Evolutionary conservation across 345 rosid genomes (phyloP), one percentile per base, ranked within the genome.

Genomic region (Eucalyptus grandis): DNA sequence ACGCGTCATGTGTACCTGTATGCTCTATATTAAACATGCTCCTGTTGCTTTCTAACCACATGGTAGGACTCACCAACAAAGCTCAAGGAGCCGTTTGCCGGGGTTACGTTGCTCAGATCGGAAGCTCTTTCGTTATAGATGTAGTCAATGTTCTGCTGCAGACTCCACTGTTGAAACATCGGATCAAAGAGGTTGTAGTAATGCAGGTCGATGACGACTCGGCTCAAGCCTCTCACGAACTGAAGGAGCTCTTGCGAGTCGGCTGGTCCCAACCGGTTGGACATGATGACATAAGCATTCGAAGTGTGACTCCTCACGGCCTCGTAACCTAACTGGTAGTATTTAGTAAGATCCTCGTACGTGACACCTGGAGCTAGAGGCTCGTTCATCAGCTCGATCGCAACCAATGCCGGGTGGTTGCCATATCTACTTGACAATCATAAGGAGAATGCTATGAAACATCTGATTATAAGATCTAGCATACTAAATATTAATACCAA

Each of bases 371-470:
- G 92, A 7, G 92, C 92, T 44, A 0, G 8, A 8, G 95, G 95
- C 90, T 93, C 94, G 31, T 92, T 92, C 93, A 93, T 92, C 90
- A 93, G 54, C 86, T 89, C 94, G 24, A 92, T 92, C 11, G 90
- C 95, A 4, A 62, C 92, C 21, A 93, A 86, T 51, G 65, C 62
- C 11, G n/a, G 30, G 22, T 50, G 83, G 46, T 77, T 40, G 15
- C 47, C 47, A 11, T 77, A 77, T 77, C 83, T 77, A 77, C 15
- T 77, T 77, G 83, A 77, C 47, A 37, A 19, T 37, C 12, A 34
- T 13, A 77, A 77, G 12, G 83, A 77, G 47, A 13, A 77, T 40
- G 47, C 83, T 77, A 37, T 40, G 24, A 24, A 37, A 40, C 6
- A 37, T 21, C 47, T 37, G 43, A 77, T n/a, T 21, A 37, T 40